A percentile compares a stretch with the other conserved stretches of the same genome.
phyloP scores from a whole-genome alignment of 164 flowering plant genomes.

The Magnolia kwangsiensis region DNA sequence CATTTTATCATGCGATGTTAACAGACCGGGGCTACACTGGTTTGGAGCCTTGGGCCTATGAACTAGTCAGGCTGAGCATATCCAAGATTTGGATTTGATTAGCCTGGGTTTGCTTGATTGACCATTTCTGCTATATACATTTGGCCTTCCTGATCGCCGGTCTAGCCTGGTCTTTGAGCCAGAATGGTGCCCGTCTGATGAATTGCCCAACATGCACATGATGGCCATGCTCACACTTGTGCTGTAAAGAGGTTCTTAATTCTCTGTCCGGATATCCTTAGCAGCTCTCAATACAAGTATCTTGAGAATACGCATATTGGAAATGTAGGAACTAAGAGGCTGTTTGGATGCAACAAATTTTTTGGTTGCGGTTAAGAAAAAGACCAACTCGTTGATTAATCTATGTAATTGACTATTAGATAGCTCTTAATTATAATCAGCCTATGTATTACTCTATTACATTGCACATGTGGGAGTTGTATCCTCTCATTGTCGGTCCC shows the following conservation, averaged over 20 bases:
- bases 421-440: no score
- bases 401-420: no score
- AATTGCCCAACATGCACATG: background rate
- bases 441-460: no score
- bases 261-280: background rate
- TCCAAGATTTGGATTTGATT: background rate
- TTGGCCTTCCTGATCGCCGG: background rate
- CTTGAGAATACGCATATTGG: background rate
- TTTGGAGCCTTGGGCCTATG: background rate
- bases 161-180: background rate
- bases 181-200: background rate
- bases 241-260: background rate
- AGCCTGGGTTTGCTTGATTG: background rate
- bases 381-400: no score
- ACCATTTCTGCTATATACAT: background rate
- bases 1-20: background rate
- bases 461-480: no score
- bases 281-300: background rate
- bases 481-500: no score
- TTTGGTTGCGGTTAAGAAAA: no score
- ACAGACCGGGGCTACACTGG: background rate
- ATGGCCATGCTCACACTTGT: background rate
- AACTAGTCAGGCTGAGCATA: background rate
- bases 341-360: no score
- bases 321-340: no score